Evolutionary conservation across 768 basidiomycete genomes (phyloP), one percentile per base, ranked within the genome.

Genomic region (Russula olivacea): DNA sequence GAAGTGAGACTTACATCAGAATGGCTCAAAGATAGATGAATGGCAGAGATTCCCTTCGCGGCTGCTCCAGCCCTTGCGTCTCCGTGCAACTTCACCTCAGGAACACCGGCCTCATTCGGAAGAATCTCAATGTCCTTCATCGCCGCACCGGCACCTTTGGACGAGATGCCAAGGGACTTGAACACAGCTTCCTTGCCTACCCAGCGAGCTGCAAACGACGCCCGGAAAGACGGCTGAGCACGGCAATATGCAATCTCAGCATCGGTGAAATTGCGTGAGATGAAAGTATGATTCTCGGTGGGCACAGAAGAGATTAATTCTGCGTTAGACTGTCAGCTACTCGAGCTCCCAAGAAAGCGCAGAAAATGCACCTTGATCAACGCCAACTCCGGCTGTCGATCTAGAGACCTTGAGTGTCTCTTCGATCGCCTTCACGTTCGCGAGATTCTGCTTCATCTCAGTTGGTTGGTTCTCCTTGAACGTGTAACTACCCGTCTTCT

Each of bases 101-200:
- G 36, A 36, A 36, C 36, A 36, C 36, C 34, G 11, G 34, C 34
- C 34, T 34, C 12, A 36, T 36, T 36, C 12, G 12, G 36, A 36
- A 96, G 78, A 69, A 98, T 94, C 75, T 98, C 97, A 63, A 99
- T 98, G 67, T 98, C 95, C 76, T 91, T 91, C 88, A 98, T 88
- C n/a, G 88, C 80, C 19, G 97, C 95, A 7, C 84, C 91, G 12
- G 95, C 96, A 43, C 97, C 97, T 75, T 92, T 89, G 4, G 91
- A 93, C 21, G 86, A 77, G 49, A 93, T 88, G 23, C 92, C 90
- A 1, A 99, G 82, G 5, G 93, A 90, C 78, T 98, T 98, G 86
- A 98, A 98, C 58, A 89, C 85, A 3, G 95, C 96, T 74, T 98
- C 97, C 76, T 98, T 99, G 56, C 93, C 96, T 32, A 84, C 91